Evolutionary conservation across 495 filamentous ascomycete genomes (phyloP).

Genomic region (Pseudoneurospora amorphoporcata): DNA sequence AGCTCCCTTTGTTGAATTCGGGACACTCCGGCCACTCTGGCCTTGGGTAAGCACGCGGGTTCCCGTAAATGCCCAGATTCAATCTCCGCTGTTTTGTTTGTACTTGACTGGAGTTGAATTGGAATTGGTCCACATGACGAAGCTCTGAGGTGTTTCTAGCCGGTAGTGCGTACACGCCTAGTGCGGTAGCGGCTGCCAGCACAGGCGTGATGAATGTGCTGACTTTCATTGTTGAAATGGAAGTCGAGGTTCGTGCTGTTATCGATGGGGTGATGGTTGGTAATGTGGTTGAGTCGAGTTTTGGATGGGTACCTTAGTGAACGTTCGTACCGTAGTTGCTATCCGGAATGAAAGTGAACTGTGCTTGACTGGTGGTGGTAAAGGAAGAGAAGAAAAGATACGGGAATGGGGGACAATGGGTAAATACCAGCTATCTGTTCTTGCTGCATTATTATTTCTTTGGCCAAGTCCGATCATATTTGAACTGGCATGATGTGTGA

Average conservation of each 20-base stretch:
- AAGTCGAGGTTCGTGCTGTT: background rate
- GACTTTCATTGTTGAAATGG: background rate
- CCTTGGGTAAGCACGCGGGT: background rate
- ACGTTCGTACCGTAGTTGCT: background rate
- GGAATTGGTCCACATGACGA: too few species aligned
- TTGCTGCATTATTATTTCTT: background rate
- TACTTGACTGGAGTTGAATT: too few species aligned
- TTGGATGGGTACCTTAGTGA: background rate
- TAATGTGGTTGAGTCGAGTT: background rate
- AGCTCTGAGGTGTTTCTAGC: background rate
- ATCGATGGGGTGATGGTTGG: background rate
- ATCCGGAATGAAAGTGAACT: background rate
- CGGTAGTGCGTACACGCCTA: background rate
- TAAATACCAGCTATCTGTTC: background rate
- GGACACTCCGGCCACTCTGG: background rate
- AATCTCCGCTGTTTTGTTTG: background rate
- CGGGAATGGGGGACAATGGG: background rate
- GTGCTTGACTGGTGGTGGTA: background rate
- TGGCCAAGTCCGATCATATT: background rate
- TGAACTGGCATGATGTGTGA: background rate
- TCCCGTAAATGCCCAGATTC: too few species aligned
- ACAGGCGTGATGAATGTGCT: background rate
- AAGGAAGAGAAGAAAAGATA: background rate
- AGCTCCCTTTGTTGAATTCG: background rate
- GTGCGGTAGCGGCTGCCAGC: background rate